These are phyloP conservation scores for Hyaloscypha variabilis DNA, from an alignment of 495 filamentous ascomycete species.

Conservation along the genomic window DNA sequence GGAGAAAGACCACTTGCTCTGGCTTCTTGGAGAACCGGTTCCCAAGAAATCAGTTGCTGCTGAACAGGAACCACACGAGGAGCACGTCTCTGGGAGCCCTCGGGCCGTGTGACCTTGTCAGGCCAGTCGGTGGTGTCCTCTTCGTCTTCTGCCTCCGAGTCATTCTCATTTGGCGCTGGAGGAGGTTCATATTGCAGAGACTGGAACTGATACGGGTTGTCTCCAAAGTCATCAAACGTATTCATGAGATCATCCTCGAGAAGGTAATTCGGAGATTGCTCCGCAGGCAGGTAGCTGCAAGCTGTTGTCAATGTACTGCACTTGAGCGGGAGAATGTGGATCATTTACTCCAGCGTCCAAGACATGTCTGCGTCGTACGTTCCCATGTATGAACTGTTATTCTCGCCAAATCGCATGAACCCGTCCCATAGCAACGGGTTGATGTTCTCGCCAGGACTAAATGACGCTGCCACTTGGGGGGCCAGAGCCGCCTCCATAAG, in stretches of 20 bases:
- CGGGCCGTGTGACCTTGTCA: constrained; percentile 18
- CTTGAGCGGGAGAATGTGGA: too few relatives aligned
- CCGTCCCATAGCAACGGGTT: constrained; percentile 27
- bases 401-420: constrained; percentile 26
- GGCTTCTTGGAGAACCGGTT: constrained; percentile 23
- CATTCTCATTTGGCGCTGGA: constrained; percentile 1
- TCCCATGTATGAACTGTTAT: constrained; percentile 25
- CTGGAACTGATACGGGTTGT: constrained; percentile 25
- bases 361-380: constrained; percentile 30
- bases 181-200: constrained; percentile 13
- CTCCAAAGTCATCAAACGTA: constrained; percentile 17
- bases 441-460: constrained; percentile 21
- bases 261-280: constrained; percentile 19
- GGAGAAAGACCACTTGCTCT: constrained; percentile 17
- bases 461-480: constrained; percentile 16
- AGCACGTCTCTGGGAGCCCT: background rate
- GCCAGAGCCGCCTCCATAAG: constrained; percentile 31
- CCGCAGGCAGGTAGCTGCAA: too few relatives aligned
- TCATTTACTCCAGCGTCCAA: too few relatives aligned
- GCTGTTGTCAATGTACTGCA: too few relatives aligned
- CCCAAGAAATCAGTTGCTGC: constrained; percentile 23
- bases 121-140: constrained; percentile 30
- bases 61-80: constrained; percentile 24
- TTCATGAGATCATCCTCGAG: constrained; percentile 26
- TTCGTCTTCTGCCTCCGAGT: constrained; percentile 28